A percentile compares a stretch with the other conserved stretches of the same genome.
Evolutionary conservation across 352 stramenopile species (phyloP).

Genomic region (Globisporangium nunn): DNA sequence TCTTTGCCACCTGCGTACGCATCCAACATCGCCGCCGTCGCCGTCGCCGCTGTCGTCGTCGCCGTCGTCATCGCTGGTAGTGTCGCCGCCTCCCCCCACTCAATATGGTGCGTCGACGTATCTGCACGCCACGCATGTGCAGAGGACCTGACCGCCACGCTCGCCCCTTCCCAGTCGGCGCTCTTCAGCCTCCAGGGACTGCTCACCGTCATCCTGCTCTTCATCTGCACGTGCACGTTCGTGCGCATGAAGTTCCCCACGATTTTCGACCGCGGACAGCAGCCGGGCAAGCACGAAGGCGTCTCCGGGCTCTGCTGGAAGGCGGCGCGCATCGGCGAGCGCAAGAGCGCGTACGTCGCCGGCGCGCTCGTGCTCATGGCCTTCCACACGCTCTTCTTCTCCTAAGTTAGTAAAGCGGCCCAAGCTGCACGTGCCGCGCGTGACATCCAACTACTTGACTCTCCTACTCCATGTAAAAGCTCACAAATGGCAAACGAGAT

Average conservation of each 20-base stretch:
- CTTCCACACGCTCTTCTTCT: constrained; percentile 89
- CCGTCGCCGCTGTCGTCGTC: too few species aligned
- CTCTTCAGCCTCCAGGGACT: constrained; percentile 97
- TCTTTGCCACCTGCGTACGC: too few species aligned
- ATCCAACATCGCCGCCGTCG: too few species aligned
- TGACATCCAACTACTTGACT: too few species aligned
- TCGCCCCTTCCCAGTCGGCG: constrained; percentile 65
- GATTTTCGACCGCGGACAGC: constrained; percentile 90
- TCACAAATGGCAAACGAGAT: too few species aligned
- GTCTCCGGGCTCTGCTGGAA: constrained; percentile 90
- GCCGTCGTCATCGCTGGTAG: too few species aligned
- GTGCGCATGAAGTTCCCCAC: constrained; percentile 92
- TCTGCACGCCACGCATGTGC: too few species aligned
- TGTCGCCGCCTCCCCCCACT: too few species aligned
- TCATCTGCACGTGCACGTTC: constrained; percentile 98
- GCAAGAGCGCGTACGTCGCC: constrained; percentile 88
- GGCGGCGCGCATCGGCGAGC: constrained; percentile 87
- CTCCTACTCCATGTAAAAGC: too few species aligned
- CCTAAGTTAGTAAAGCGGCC: constrained; percentile 13
- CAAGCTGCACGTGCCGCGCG: too few species aligned
- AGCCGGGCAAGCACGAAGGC: constrained; percentile 81
- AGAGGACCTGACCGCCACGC: neutral
- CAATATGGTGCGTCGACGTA: too few species aligned
- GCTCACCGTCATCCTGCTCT: constrained; percentile 93
- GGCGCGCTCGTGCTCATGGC: constrained; percentile 84